Base-by-base conservation (phyloP, 2,329 filamentous ascomycete species). In the Botryotinia narcissicola region DNA sequence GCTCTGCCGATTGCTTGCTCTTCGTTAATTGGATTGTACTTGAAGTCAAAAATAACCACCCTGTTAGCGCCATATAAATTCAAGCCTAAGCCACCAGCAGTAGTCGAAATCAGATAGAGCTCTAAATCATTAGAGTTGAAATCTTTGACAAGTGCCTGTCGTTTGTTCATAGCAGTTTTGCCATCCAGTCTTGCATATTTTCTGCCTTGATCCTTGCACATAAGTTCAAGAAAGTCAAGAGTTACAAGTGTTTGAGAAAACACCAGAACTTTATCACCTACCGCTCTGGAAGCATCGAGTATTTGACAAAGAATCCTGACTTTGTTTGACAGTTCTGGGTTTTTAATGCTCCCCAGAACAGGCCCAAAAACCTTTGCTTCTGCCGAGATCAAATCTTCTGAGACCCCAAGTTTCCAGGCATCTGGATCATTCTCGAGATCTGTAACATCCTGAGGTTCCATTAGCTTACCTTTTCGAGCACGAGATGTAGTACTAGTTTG, bases 1-100 rank as follows among this genome's bases (percentile, higher is more conserved):
- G 93, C 92, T 71, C 95, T 88, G 2, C 94, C 95, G 69, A 97
- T 89, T 1, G 95, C 95, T 82, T 98, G 95, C 78, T 94, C 91
- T 81, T 97, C 95, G 80, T 91, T 86, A 8, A 90, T 87, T 0
- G 95, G 95, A 76, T 95, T 96, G 83, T 91, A 97, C 75, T 87
- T 86, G 79, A 92, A 93, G 80, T 98, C 95, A 73, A 97, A 92
- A 32, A 98, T 91, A 32, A 98, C 87, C 1, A 97, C 93, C 32
- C 95, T 89, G 80, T 94, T 97, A 1, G 95, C 95, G 1, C 92
- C 91, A 59, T 89, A 88, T 20, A 98, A 91, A 76, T 98, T 98
- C 68, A 97, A 85, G 0, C 95, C 95, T 1, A 94, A 84, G 0
- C 94, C 93, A 35, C 94, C 95, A 14, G 95, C 93, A 74, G 83